Percentiles rank a stretch among this genome's conserved stretches.
phyloP scores from a whole-genome alignment of 352 stramenopile species.

The Albugo laibachii region DNA sequence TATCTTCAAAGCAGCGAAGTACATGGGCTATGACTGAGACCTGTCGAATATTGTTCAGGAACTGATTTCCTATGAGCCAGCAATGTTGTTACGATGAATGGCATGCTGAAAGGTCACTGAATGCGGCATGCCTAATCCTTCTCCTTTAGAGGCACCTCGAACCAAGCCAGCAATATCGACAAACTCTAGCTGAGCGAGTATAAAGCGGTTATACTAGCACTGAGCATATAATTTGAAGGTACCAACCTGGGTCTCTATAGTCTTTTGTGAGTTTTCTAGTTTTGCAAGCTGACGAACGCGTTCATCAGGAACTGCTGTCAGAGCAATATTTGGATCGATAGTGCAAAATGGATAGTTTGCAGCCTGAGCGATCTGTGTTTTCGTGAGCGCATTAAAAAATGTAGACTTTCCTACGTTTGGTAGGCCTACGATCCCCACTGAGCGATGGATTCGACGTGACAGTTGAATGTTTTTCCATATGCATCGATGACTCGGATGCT shows the following conservation, averaged over 20 bases:
- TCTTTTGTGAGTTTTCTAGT: slow-evolving; percentile 54
- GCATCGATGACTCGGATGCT: too few relatives aligned
- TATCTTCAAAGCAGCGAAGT: slow-evolving; percentile 96
- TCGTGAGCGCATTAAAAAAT: slow-evolving; percentile 77
- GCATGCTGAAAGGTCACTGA: background rate
- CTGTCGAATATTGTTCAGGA: slow-evolving; percentile 73
- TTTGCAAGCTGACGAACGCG: slow-evolving; percentile 36
- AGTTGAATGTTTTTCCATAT: too few relatives aligned
- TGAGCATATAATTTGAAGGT: background rate
- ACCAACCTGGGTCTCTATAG: slow-evolving; percentile 39
- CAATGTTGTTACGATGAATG: background rate
- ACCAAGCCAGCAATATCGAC: slow-evolving; percentile 76
- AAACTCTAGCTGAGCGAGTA: slow-evolving; percentile 46
- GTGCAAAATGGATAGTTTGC: slow-evolving; percentile 83
- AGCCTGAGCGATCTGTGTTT: slow-evolving; percentile 63
- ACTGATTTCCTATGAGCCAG: slow-evolving; percentile 43
- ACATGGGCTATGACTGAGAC: slow-evolving; percentile 75
- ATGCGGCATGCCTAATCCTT: slow-evolving; percentile 30
- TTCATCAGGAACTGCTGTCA: slow-evolving; percentile 45
- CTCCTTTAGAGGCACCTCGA: slow-evolving; percentile 52
- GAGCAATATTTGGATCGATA: slow-evolving; percentile 71
- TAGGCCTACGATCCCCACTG: slow-evolving; percentile 76
- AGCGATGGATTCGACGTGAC: slow-evolving; percentile 41
- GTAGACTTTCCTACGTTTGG: slow-evolving; percentile 80
- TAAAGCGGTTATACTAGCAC: slow-evolving; percentile 1